Evolutionary conservation across 2,329 filamentous ascomycete species (phyloP).

Genomic region (Calonectria pseudoturangicola): DNA sequence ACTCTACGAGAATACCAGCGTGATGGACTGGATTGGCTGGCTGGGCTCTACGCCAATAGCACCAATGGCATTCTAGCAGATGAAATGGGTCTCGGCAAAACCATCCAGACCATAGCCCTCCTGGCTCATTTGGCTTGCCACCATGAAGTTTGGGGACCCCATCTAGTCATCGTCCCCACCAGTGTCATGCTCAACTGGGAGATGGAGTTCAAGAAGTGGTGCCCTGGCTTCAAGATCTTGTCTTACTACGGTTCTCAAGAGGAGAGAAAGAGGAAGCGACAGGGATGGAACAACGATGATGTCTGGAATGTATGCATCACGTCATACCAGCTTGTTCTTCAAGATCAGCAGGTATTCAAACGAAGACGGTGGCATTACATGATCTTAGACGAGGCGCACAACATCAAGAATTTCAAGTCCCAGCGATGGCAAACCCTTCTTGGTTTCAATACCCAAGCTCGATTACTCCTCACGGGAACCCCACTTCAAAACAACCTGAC

Average conservation of each 20-base stretch:
- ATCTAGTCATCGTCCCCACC: constrained; percentile 96
- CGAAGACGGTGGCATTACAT: constrained; percentile 97
- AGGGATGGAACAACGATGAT: constrained; percentile 94
- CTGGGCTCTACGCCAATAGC: constrained; percentile 91
- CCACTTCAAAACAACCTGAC: constrained; percentile 98
- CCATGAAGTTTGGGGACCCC: constrained; percentile 95
- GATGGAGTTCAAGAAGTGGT: constrained; percentile 99
- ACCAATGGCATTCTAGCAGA: constrained; percentile 98
- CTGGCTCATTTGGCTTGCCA: constrained; percentile 93
- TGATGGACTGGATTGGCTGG: constrained; percentile 97
- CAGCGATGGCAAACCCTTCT: constrained; percentile 97
- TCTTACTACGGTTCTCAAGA: constrained; percentile 97
- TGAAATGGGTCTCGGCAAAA: constrained; percentile 99
- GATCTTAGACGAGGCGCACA: constrained; percentile 98
- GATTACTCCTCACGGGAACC: constrained; percentile 93
- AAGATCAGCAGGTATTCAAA: constrained; percentile 96
- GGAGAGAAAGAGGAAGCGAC: constrained; percentile 91
- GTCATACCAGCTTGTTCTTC: constrained; percentile 95
- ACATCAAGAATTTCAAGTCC: constrained; percentile 99
- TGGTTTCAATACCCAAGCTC: constrained; percentile 91
- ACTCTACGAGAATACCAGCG: constrained; percentile 97
- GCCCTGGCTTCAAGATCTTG: constrained; percentile 97
- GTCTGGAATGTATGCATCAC: constrained; percentile 98
- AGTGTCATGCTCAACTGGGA: constrained; percentile 99
- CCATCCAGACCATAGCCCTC: constrained; percentile 96